These are phyloP conservation scores for Wickerhamiella slavikovae DNA, from an alignment of 805 yeast species.

Conservation along the genomic window DNA sequence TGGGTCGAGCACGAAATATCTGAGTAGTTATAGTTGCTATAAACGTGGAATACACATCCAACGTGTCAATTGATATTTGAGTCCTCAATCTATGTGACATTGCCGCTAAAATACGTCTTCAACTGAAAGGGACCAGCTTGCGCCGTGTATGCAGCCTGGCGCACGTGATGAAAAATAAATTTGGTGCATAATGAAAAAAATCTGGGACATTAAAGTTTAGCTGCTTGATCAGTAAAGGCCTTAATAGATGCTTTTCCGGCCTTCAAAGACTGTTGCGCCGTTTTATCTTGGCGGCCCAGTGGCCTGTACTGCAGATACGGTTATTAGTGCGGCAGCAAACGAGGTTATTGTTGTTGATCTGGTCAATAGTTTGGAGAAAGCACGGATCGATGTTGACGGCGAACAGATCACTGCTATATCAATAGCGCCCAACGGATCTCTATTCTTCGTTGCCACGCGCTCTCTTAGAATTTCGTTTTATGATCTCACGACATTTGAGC, in stretches of 20 bases:
- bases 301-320: constrained; percentile 33
- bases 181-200: no score
- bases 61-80: no score
- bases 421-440: constrained; percentile 54
- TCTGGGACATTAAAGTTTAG: no score
- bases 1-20: no score
- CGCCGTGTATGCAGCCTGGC: no score
- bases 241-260: constrained; percentile 12
- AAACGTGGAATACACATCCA: no score
- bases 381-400: constrained; percentile 65
- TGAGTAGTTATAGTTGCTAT: no score
- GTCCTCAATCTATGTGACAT: no score
- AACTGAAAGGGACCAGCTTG: no score
- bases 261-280: constrained; percentile 32
- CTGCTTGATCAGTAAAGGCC: no score
- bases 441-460: constrained; percentile 56
- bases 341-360: constrained; percentile 53
- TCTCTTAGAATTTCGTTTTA: constrained; percentile 64
- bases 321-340: constrained; percentile 69
- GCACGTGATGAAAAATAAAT: no score
- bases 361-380: constrained; percentile 32
- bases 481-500: constrained; percentile 11
- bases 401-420: constrained; percentile 55
- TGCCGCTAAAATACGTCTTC: no score
- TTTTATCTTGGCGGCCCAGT: constrained; percentile 79